phyloP scores from a whole-genome alignment of 2,329 filamentous ascomycete genomes.

The Claviceps maximensis region DNA sequence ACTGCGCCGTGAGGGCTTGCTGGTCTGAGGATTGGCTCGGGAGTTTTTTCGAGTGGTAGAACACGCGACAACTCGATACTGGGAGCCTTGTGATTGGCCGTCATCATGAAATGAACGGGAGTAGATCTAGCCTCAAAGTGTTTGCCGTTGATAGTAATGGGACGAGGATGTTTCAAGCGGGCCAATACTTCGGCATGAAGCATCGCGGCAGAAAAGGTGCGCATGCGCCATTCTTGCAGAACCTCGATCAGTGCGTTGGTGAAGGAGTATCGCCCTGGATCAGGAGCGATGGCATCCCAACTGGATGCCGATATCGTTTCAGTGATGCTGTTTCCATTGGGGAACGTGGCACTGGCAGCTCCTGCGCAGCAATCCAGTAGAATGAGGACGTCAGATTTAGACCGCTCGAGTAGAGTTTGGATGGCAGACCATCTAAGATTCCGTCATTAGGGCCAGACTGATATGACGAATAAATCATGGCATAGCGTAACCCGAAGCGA shows the following conservation, averaged over 20 bases:
- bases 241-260: constrained; percentile 47
- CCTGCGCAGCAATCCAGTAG: constrained; percentile 47
- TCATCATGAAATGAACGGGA: constrained; percentile 52
- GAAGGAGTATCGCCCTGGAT: constrained; percentile 46
- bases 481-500: not conserved
- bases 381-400: constrained; percentile 43
- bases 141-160: constrained; percentile 43
- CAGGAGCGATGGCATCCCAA: constrained; percentile 47
- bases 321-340: constrained; percentile 44
- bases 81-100: constrained; percentile 42
- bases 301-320: constrained; percentile 50
- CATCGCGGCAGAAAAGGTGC: constrained; percentile 46
- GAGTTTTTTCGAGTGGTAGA: constrained; percentile 11
- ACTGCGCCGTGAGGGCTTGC: constrained; percentile 4
- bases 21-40: constrained; percentile 12
- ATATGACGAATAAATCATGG: not conserved
- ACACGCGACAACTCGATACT: constrained; percentile 41
- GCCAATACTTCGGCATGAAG: constrained; percentile 46
- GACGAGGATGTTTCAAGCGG: constrained; percentile 45
- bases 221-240: constrained; percentile 40
- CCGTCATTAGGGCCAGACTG: not conserved
- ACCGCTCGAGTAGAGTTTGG: constrained; percentile 44
- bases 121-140: constrained; percentile 45
- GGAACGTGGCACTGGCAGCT: constrained; percentile 45
- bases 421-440: constrained; percentile 43